Conservation (phyloP, 371 early-diverging fungal genomes). For the Lichtheimia ornata region DNA sequence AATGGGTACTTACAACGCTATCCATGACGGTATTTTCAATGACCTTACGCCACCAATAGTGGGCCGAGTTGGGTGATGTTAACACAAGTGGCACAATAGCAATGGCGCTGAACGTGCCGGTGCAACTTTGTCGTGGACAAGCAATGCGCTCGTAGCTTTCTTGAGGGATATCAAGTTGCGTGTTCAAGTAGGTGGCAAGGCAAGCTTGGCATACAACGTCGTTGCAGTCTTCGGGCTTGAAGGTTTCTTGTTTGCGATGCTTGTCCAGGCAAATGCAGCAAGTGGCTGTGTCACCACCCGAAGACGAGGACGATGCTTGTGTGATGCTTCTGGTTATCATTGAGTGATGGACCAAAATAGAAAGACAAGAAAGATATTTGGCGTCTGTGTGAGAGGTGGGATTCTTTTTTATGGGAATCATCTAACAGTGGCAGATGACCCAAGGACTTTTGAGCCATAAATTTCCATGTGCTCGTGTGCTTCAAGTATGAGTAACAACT, state of each 20-base stretch:
- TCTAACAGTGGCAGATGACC: too few species aligned
- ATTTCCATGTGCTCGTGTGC: too few species aligned
- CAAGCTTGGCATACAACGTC: background rate
- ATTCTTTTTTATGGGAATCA: too few species aligned
- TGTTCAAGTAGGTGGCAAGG: background rate
- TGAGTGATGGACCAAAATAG: too few species aligned
- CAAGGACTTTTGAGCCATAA: too few species aligned
- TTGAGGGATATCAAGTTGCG: background rate
- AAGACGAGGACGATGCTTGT: too few species aligned
- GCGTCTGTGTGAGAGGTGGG: too few species aligned
- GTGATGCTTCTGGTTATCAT: too few species aligned
- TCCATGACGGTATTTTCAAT: conserved; percentile 12
- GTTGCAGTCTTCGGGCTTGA: background rate
- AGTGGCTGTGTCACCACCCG: background rate
- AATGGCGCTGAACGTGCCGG: background rate
- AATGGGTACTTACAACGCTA: conserved; percentile 7
- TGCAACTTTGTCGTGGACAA: conserved; percentile 3
- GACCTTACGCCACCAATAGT: conserved; percentile 12
- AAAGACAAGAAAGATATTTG: too few species aligned
- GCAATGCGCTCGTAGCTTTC: background rate
- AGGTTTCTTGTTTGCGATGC: too few species aligned
- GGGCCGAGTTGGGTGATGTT: background rate
- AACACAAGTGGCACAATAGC: background rate
- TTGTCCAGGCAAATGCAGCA: conserved; percentile 1
- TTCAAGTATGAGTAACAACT: too few species aligned